These are phyloP conservation scores for Globisporangium uncinulatum DNA, from an alignment of 352 stramenopile species.

Conservation along the genomic window DNA sequence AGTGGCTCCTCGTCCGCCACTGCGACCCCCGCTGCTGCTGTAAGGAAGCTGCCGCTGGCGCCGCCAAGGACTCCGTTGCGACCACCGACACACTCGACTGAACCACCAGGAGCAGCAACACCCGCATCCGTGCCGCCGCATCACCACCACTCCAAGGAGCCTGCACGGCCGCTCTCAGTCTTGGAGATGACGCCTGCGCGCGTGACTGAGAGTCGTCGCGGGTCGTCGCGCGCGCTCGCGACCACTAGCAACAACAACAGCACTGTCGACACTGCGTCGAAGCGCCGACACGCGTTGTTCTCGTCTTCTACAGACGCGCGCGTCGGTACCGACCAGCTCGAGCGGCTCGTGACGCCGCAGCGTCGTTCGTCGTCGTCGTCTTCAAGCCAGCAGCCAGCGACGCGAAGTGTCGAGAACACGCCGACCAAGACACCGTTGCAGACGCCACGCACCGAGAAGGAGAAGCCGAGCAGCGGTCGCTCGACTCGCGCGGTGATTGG, in stretches of 20 bases:
- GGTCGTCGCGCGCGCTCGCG: constrained; percentile 4
- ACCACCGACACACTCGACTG: neutral
- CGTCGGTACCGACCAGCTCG: constrained; percentile 7
- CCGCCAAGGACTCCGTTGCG: constrained; percentile 4
- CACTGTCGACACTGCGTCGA: neutral
- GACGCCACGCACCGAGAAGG: constrained; percentile 7
- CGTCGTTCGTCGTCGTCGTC: constrained; percentile 2
- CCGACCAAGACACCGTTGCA: constrained; percentile 7
- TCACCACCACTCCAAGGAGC: neutral
- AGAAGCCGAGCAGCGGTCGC: neutral
- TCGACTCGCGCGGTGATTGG: constrained; percentile 47
- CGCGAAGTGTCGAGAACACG: constrained; percentile 7
- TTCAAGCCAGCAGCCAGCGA: constrained; percentile 5
- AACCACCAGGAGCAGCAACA: neutral
- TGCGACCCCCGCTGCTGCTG: neutral
- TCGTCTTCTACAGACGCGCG: neutral
- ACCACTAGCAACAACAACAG: constrained; percentile 1
- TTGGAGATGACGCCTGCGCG: constrained; percentile 16
- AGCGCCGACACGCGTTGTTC: neutral
- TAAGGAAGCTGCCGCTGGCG: constrained; percentile 12
- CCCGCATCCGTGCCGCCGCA: neutral
- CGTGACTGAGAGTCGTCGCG: constrained; percentile 3
- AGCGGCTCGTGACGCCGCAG: constrained; percentile 10
- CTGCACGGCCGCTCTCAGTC: constrained; percentile 5
- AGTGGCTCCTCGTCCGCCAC: neutral